These are phyloP conservation scores for Theobroma cacao DNA, from an alignment of 345 rosid species.

Conservation along the genomic window DNA sequence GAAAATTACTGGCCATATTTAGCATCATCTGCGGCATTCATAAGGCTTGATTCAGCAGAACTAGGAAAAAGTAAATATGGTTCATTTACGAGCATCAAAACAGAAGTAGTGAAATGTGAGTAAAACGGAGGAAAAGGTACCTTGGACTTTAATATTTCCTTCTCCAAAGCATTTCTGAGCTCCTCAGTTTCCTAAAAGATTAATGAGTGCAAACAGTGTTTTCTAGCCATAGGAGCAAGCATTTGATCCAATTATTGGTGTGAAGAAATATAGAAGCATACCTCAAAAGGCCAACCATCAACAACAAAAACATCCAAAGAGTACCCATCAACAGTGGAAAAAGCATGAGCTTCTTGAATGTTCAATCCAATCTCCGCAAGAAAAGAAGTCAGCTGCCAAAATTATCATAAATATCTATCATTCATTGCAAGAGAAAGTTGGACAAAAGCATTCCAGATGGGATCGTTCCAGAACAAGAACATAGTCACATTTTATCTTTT, in stretches of 20 bases:
- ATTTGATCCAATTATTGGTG: background rate
- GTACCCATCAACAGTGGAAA: conserved; percentile 90
- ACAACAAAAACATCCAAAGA: conserved; percentile 93
- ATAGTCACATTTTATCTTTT: background rate
- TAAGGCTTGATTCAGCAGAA: background rate
- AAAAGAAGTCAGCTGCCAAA: conserved; percentile 70
- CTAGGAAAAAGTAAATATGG: conserved; percentile 2
- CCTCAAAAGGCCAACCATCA: conserved; percentile 95
- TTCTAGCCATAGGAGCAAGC: background rate
- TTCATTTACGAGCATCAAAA: conserved; percentile 4
- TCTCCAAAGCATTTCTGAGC: conserved; percentile 61
- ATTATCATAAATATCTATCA: background rate
- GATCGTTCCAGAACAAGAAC: background rate
- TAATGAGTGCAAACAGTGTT: background rate
- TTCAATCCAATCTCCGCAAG: conserved; percentile 91
- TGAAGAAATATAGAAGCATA: conserved; percentile 21
- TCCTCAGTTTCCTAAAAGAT: conserved; percentile 65
- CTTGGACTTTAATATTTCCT: conserved; percentile 73
- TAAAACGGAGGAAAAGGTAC: conserved; percentile 34
- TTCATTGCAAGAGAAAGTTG: background rate
- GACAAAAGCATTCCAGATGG: background rate
- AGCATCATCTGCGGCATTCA: background rate
- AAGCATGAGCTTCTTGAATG: conserved; percentile 96
- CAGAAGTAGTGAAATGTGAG: background rate
- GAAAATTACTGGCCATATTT: background rate